These are phyloP conservation scores for Dioscorea dumetorum DNA, from an alignment of 106 monocot genomes.

Conservation along the genomic window DNA sequence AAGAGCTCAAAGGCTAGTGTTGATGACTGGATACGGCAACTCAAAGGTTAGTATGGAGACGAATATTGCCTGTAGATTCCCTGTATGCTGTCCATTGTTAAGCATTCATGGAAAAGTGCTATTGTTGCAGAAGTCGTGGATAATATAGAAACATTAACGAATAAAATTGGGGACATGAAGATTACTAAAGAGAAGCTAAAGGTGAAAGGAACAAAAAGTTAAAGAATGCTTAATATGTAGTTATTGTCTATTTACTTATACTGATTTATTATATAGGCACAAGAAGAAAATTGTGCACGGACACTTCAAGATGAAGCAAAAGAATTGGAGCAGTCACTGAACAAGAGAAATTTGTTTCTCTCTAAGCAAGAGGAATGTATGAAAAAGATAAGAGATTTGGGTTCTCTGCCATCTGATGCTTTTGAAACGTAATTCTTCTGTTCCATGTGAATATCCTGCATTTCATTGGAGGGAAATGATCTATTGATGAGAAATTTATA, in stretches of 20 bases:
- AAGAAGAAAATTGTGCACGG: slow-evolving; percentile 64
- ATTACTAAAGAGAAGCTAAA: slow-evolving; percentile 53
- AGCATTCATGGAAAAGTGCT: background rate
- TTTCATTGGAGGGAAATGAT: too few species aligned
- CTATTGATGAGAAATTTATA: too few species aligned
- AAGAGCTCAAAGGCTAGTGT: slow-evolving; percentile 47
- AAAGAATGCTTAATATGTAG: background rate
- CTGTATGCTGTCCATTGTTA: background rate
- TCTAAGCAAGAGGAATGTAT: slow-evolving; percentile 85
- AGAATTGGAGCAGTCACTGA: slow-evolving; percentile 83
- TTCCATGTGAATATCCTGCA: too few species aligned
- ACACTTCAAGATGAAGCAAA: slow-evolving; percentile 80
- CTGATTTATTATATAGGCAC: slow-evolving; percentile 35
- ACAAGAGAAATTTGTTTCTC: slow-evolving; percentile 63
- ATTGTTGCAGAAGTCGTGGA: slow-evolving; percentile 32
- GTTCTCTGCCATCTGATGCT: slow-evolving; percentile 93
- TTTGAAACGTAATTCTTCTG: slow-evolving; percentile 69
- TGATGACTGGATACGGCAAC: slow-evolving; percentile 59
- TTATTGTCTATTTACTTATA: background rate
- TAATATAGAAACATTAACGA: slow-evolving; percentile 40
- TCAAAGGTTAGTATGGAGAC: slow-evolving; percentile 38
- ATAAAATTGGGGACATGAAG: slow-evolving; percentile 45
- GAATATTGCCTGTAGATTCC: background rate
- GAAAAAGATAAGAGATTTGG: slow-evolving; percentile 93
- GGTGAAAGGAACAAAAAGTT: slow-evolving; percentile 16